phyloP scores from a whole-genome alignment of 441 rosid genomes.

The Eugenia klotzschiana region DNA sequence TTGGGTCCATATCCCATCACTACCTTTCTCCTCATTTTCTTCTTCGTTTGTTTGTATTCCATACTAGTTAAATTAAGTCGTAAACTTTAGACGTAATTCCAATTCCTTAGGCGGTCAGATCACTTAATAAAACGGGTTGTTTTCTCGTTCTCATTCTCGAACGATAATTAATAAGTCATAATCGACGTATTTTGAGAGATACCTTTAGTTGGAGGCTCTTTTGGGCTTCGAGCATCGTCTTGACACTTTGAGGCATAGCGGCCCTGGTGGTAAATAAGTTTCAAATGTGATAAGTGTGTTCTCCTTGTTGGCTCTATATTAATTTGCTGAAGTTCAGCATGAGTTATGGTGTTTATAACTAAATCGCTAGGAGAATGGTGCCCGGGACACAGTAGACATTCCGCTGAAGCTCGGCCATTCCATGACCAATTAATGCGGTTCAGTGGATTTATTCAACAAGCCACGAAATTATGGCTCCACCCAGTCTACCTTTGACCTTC shows the following conservation, averaged over 20 bases:
- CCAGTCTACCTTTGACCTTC: background rate
- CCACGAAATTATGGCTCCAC: background rate
- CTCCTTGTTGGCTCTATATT: background rate
- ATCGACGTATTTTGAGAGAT: background rate
- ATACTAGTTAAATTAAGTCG: background rate
- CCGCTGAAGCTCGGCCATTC: background rate
- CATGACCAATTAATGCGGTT: background rate
- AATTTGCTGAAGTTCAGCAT: background rate
- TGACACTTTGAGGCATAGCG: background rate
- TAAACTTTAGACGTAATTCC: background rate
- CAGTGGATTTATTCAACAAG: background rate
- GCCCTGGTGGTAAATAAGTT: background rate
- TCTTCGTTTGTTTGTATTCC: background rate
- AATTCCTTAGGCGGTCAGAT: background rate
- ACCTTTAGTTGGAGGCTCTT: background rate
- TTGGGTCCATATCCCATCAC: background rate
- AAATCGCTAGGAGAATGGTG: background rate
- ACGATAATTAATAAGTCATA: background rate
- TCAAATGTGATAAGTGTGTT: background rate
- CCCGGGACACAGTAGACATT: background rate
- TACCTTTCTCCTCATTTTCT: background rate
- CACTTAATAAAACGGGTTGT: background rate
- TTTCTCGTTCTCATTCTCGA: background rate
- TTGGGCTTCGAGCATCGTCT: background rate
- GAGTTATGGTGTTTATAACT: background rate